phyloP scores from a whole-genome alignment of 768 basidiomycete genomes.

The Termitomyces sp. region DNA sequence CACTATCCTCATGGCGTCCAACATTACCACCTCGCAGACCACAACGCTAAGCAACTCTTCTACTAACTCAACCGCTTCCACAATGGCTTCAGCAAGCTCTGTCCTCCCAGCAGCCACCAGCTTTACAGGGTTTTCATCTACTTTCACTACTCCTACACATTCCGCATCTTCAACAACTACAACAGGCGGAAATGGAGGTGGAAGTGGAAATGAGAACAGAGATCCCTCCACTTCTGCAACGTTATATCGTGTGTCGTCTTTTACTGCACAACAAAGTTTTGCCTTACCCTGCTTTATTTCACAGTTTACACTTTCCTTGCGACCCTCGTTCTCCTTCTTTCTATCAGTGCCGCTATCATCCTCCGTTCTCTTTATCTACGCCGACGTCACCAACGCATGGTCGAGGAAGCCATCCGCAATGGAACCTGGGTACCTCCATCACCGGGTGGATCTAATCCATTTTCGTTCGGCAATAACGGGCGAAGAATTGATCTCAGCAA shows the following conservation, averaged over 20 bases:
- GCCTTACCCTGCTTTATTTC: not conserved
- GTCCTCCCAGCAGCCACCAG: not conserved
- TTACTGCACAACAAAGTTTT: not conserved
- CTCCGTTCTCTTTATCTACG: slow-evolving; percentile 60
- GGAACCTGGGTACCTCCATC: slow-evolving; percentile 52
- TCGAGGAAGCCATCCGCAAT: slow-evolving; percentile 60
- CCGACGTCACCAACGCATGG: slow-evolving; percentile 48
- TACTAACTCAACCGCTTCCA: not conserved
- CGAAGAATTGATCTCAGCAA: slow-evolving; percentile 33
- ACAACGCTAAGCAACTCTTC: not conserved
- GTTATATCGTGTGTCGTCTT: slow-evolving; percentile 24
- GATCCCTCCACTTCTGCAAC: slow-evolving; percentile 14
- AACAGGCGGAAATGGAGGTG: not conserved
- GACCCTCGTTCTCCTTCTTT: slow-evolving; percentile 61
- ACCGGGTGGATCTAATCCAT: slow-evolving; percentile 10
- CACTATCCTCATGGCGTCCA: not conserved
- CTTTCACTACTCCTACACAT: not conserved
- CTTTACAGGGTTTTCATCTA: not conserved
- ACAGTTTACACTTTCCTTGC: slow-evolving; percentile 50
- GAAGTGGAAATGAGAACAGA: not conserved
- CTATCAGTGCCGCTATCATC: slow-evolving; percentile 64
- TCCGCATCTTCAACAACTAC: not conserved
- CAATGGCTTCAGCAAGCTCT: not conserved
- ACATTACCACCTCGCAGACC: not conserved
- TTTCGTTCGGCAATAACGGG: slow-evolving; percentile 8